Evolutionary conservation across 805 yeast species (phyloP), one percentile per base, ranked within the genome.

Genomic region (Candida namnaoensis): DNA sequence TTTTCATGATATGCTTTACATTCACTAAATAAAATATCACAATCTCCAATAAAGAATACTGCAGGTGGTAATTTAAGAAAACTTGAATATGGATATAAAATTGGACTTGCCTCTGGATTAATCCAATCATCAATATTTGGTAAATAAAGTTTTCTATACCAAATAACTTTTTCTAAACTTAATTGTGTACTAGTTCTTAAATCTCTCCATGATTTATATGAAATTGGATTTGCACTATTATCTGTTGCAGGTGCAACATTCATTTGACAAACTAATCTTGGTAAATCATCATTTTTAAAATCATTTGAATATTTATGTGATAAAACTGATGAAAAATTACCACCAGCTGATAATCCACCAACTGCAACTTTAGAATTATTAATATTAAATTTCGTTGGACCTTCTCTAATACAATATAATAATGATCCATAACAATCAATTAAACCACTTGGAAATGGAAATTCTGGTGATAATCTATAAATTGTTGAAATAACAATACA

Each of bases 401-500:
- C 54, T 13, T 50, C 49, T 48, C 50, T 46, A 24, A 56, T 52
- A 8, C 28, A 26, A 53, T 60, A 65, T 15, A 64, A 13, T 14
- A 60, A 46, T 3, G 73, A 52, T 41, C 61, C 65, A 44, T 57
- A 67, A n/a, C 68, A 50, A 54, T 72, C 77, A 8, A 70, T 64
- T 3, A 68, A 64, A 37, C 69, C 61, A 9, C 75, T 71, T 4
- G 79, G 78, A 50, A 58, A 73, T 19, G 71, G 71, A 48, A 55
- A 47, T 49, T 72, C 75, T 3, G 78, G 79, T 0, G 76, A 76
- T 41, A 71, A 52, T 35, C 78, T 46, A 52, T 73, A 73, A 51
- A 72, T 75, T 12, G 72, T 70, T 7, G 66, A 56, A 10, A 73
- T 54, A 12, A 70, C 73, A 15, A 62, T 49, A 44, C 68, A 59